These are phyloP conservation scores for Closterium sp. DNA, from an alignment of 139 green algal species.

Conservation along the genomic window DNA sequence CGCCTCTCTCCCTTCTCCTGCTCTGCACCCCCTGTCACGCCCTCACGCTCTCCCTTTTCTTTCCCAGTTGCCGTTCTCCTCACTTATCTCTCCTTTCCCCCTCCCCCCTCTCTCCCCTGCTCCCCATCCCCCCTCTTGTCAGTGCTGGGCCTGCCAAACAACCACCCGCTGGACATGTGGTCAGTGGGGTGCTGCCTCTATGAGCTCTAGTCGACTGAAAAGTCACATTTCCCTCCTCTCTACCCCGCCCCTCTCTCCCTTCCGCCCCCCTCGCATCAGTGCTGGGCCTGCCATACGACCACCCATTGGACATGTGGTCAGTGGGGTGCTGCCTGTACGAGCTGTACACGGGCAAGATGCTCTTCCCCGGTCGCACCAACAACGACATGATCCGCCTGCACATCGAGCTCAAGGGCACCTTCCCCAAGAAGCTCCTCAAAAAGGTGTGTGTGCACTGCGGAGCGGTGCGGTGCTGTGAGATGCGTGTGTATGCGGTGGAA, in stretches of 20 bases:
- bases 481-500: conserved; percentile 53
- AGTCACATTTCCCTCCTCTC: not conserved
- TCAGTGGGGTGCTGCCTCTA: conserved; percentile 90
- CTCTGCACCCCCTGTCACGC: too few species aligned
- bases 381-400: conserved; percentile 98
- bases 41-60: too few species aligned
- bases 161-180: conserved; percentile 95
- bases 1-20: too few species aligned
- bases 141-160: conserved; percentile 90
- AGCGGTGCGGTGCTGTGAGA: not conserved
- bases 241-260: not conserved
- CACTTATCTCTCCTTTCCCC: not conserved
- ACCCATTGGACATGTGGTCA: conserved; percentile 94
- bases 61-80: not conserved
- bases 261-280: conserved; percentile 50
- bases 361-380: conserved; percentile 93
- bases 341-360: conserved; percentile 93
- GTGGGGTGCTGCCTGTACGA: conserved; percentile 95
- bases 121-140: not conserved
- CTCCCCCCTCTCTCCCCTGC: too few species aligned
- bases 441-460: conserved; percentile 46
- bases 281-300: conserved; percentile 89
- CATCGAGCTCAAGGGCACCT: conserved; percentile 94
- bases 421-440: conserved; percentile 92
- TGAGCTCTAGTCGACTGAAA: conserved; percentile 56